Conservation (phyloP, 2,329 filamentous ascomycete species). For the Cladosporium sp. region DNA sequence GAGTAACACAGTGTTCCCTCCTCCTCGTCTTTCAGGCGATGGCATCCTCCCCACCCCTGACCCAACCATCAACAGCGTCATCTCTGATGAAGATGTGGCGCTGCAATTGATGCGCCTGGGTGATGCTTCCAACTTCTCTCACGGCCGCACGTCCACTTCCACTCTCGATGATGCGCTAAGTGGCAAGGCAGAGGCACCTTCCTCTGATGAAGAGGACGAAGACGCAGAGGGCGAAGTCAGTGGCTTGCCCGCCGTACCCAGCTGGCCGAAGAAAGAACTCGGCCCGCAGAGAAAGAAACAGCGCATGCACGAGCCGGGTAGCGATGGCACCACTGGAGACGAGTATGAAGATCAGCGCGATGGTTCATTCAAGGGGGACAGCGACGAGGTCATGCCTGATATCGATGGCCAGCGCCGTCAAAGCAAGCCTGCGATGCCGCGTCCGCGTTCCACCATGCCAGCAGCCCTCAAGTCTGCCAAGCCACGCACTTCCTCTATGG, state of each 20-base stretch:
- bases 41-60: constrained; percentile 86
- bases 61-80: constrained; percentile 93
- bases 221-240: constrained; percentile 80
- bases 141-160: constrained; percentile 87
- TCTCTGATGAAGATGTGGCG: constrained; percentile 97
- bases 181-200: constrained; percentile 77
- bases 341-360: constrained; percentile 53
- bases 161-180: constrained; percentile 92
- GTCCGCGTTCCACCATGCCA: constrained; percentile 29
- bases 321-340: constrained; percentile 59
- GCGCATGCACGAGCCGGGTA: constrained; percentile 45
- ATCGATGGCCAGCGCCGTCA: constrained; percentile 29
- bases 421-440: constrained; percentile 41
- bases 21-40: constrained; percentile 40
- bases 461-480: constrained; percentile 38
- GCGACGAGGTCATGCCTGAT: constrained; percentile 38
- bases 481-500: constrained; percentile 41
- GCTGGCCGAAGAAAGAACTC: constrained; percentile 23
- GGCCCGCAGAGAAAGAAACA: constrained; percentile 34
- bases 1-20: constrained; percentile 34
- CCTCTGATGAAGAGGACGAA: constrained; percentile 64
- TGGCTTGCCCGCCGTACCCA: constrained; percentile 25
- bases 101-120: constrained; percentile 95
- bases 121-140: constrained; percentile 88
- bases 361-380: constrained; percentile 51